These are phyloP conservation scores for Syzygium syzygioides DNA, from an alignment of 441 rosid species.

Conservation along the genomic window DNA sequence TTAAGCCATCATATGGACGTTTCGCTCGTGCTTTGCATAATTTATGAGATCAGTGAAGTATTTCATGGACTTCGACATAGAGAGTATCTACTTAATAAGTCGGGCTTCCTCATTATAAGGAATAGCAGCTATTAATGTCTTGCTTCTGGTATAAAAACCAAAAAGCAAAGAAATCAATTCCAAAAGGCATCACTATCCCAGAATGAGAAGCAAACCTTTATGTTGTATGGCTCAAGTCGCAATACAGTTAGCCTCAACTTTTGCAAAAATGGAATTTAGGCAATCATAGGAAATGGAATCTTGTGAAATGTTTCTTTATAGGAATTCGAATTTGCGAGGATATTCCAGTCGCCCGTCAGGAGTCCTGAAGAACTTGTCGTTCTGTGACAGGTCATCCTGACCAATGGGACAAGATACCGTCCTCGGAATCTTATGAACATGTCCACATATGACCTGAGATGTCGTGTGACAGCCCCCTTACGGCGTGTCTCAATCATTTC, in stretches of 20 bases:
- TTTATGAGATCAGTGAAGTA: neutral
- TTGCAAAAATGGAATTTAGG: neutral
- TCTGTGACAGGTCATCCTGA: neutral
- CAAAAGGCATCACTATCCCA: neutral
- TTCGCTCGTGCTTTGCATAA: neutral
- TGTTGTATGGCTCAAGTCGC: neutral
- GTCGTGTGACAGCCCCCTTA: neutral
- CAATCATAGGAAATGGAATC: neutral
- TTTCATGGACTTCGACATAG: neutral
- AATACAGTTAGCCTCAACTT: too few species aligned
- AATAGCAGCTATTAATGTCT: neutral
- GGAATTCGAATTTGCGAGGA: neutral
- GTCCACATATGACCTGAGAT: neutral
- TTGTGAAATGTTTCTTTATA: neutral
- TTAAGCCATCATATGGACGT: fast-evolving
- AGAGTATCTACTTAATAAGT: neutral
- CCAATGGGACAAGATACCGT: neutral
- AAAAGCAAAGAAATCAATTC: neutral
- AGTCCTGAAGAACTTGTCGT: neutral
- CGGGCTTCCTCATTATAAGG: neutral
- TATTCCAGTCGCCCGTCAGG: neutral
- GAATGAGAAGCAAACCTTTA: neutral
- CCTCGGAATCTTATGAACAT: neutral
- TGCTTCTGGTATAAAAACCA: neutral
- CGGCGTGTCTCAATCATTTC: neutral